These are phyloP conservation scores for Cichorium intybus DNA, from an alignment of 140 eudicot genomes.

Conservation along the genomic window DNA sequence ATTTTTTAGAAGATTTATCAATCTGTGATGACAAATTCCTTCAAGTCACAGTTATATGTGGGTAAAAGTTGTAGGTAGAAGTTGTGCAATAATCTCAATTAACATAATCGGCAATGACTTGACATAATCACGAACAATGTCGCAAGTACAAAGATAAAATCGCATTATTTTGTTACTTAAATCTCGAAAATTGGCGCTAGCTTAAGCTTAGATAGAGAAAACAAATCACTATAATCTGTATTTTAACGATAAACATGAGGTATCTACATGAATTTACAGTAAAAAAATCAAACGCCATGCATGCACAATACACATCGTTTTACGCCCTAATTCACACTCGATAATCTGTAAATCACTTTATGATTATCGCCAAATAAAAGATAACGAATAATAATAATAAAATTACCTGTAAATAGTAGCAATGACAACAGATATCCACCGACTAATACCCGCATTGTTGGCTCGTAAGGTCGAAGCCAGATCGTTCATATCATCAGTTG, in stretches of 20 bases:
- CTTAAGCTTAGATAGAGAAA: slow-evolving; percentile 3
- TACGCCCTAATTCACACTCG: slow-evolving; percentile 21
- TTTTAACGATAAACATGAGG: slow-evolving; percentile 3
- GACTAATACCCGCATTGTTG: slow-evolving; percentile 39
- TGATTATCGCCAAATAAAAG: not conserved
- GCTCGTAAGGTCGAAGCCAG: slow-evolving; percentile 13
- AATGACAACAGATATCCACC: slow-evolving; percentile 43
- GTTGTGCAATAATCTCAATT: slow-evolving; percentile 4
- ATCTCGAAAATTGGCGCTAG: not conserved
- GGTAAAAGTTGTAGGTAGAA: not conserved
- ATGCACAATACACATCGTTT: not conserved
- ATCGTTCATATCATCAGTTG: slow-evolving; percentile 34
- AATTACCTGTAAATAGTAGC: slow-evolving; percentile 46
- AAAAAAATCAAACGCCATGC: slow-evolving; percentile 7
- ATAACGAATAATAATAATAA: not conserved
- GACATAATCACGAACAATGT: not conserved
- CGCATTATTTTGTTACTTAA: not conserved
- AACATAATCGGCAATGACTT: slow-evolving; percentile 6
- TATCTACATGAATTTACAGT: not conserved
- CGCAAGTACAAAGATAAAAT: not conserved
- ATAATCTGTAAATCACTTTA: slow-evolving; percentile 8
- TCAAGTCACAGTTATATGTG: not conserved
- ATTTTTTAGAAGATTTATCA: not conserved
- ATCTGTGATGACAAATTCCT: not conserved
- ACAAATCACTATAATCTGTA: not conserved